A percentile compares a stretch with the other conserved stretches of the same genome.
Evolutionary conservation across 352 stramenopile species (phyloP).

Genomic region (Globisporangium paroecandrum): DNA sequence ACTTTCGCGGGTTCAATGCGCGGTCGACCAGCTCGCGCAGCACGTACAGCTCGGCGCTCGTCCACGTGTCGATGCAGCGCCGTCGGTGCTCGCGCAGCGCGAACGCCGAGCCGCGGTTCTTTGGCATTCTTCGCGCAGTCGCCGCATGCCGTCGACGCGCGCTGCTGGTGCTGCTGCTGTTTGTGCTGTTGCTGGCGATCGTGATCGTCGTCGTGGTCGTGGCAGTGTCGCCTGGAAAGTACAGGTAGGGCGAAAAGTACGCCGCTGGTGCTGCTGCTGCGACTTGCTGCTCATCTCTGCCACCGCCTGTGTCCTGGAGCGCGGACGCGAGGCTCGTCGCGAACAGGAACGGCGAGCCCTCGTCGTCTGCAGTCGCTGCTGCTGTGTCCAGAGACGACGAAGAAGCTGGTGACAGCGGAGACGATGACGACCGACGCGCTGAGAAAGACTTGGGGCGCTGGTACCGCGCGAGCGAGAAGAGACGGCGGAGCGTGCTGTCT

Average conservation of each 20-base stretch:
- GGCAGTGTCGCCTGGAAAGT: conserved; percentile 9
- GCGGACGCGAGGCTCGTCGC: conserved; percentile 16
- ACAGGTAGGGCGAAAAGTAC: conserved; percentile 19
- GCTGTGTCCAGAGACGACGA: neutral
- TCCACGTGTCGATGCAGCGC: conserved; percentile 49
- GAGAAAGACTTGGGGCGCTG: conserved; percentile 1
- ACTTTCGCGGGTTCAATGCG: conserved; percentile 28
- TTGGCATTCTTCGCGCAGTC: neutral
- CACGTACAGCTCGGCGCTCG: conserved; percentile 50
- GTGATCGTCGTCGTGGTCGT: neutral
- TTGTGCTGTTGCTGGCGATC: neutral
- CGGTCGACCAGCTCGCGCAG: conserved; percentile 53
- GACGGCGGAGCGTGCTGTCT: conserved; percentile 11
- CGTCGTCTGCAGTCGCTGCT: neutral
- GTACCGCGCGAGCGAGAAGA: conserved; percentile 15
- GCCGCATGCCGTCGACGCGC: neutral
- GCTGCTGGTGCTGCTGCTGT: neutral
- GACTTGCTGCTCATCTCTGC: neutral
- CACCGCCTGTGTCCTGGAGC: conserved; percentile 1
- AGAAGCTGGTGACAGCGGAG: neutral
- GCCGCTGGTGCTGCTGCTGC: neutral
- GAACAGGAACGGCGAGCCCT: conserved; percentile 13
- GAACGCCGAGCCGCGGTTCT: conserved; percentile 16
- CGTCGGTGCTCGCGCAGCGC: conserved; percentile 21
- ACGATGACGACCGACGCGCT: neutral